These are phyloP conservation scores for Physcomitrellopsis africana DNA, from an alignment of 225 moss, liverwort and hornwort genomes.

Conservation along the genomic window DNA sequence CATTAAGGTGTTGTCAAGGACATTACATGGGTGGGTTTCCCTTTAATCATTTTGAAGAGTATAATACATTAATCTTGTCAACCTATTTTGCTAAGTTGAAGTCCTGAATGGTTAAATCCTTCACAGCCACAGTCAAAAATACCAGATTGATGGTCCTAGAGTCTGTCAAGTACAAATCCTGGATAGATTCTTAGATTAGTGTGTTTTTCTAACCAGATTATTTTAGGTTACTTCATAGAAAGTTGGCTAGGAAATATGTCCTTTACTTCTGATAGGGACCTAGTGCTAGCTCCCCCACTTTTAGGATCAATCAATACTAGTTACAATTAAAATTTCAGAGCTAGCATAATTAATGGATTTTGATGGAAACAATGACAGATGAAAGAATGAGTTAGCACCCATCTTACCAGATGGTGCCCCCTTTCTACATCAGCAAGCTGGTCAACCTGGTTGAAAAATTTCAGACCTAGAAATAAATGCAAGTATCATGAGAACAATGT, in stretches of 20 bases:
- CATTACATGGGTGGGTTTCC: conserved; percentile 38
- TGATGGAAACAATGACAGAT: conserved; percentile 2
- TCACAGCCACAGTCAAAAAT: conserved; percentile 35
- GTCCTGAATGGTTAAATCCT: conserved; percentile 40
- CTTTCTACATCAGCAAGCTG: conserved; percentile 39
- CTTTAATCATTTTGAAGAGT: conserved; percentile 41
- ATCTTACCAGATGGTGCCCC: conserved; percentile 46
- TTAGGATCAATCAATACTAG: not conserved
- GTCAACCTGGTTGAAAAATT: conserved; percentile 47
- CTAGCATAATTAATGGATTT: not conserved
- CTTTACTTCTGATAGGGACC: not conserved
- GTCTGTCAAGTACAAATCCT: conserved; percentile 53
- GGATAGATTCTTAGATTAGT: conserved; percentile 28
- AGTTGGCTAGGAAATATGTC: not conserved
- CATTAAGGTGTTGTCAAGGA: conserved; percentile 13
- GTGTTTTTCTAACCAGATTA: conserved; percentile 24
- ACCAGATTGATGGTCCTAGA: conserved; percentile 37
- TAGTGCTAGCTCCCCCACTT: not conserved
- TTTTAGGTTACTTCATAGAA: not conserved
- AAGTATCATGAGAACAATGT: conserved; percentile 8
- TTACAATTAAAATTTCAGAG: not conserved
- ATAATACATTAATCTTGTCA: conserved; percentile 38
- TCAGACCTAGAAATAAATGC: conserved; percentile 29
- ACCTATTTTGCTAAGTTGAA: conserved; percentile 35
- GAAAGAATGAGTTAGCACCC: conserved; percentile 6